These are phyloP conservation scores for Sporobolomyces roseus DNA, from an alignment of 768 basidiomycete species.

Conservation along the genomic window DNA sequence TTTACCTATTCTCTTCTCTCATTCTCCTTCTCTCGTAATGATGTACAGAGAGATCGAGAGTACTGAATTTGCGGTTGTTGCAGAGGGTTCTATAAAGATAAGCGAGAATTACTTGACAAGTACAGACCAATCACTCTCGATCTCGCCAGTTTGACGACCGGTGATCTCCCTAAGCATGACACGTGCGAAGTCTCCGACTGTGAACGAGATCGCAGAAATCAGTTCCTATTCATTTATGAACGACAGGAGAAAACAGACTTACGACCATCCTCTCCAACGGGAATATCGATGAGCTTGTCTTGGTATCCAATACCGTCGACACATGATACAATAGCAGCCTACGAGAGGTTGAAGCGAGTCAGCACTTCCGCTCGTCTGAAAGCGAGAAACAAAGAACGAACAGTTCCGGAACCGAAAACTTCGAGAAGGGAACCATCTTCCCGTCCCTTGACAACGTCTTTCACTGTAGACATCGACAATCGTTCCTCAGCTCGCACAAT, in stretches of 20 bases:
- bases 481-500: too few species aligned
- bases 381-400: constrained; percentile 20
- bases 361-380: neutral
- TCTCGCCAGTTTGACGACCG: constrained; percentile 56
- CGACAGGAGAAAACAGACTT: constrained; percentile 2
- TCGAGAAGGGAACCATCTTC: constrained; percentile 68
- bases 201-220: too few species aligned
- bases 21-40: too few species aligned
- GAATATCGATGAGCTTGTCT: constrained; percentile 54
- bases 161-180: constrained; percentile 69
- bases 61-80: too few species aligned
- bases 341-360: neutral
- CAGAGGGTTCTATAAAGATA: too few species aligned
- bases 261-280: constrained; percentile 36
- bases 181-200: constrained; percentile 59
- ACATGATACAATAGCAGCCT: constrained; percentile 68
- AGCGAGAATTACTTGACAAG: constrained; percentile 19
- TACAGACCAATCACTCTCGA: constrained; percentile 39
- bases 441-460: constrained; percentile 55
- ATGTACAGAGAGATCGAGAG: too few species aligned
- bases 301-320: constrained; percentile 72
- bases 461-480: constrained; percentile 39
- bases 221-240: neutral
- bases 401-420: constrained; percentile 72
- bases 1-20: neutral